These are phyloP conservation scores for Echites panduratus DNA, from an alignment of 257 asterid genomes.

Conservation along the genomic window DNA sequence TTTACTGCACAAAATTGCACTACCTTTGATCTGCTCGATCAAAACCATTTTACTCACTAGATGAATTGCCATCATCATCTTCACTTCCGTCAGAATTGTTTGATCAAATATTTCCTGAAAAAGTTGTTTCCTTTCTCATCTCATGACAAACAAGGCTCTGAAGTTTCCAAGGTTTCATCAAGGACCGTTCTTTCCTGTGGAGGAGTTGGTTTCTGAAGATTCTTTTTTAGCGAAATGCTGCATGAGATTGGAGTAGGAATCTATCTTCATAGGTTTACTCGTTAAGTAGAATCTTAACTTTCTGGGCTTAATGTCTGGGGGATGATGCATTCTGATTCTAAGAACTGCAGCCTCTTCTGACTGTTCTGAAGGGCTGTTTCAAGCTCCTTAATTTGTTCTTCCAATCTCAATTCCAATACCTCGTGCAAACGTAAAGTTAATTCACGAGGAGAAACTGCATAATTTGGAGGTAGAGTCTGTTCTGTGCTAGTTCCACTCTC, in stretches of 20 bases:
- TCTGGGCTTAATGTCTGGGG: slow-evolving; percentile 23
- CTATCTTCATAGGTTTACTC: slow-evolving; percentile 14
- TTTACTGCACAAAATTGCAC: too few relatives aligned
- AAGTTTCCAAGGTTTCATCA: neutral
- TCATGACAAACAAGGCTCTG: neutral
- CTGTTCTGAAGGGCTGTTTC: slow-evolving; percentile 39
- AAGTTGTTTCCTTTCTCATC: slow-evolving; percentile 10
- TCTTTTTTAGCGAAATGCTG: neutral
- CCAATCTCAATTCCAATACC: slow-evolving; percentile 51
- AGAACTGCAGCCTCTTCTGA: slow-evolving; percentile 20
- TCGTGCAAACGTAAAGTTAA: slow-evolving; percentile 56
- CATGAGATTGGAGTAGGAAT: slow-evolving; percentile 8
- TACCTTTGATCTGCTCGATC: slow-evolving; percentile 30
- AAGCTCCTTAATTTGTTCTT: slow-evolving; percentile 50
- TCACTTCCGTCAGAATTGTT: slow-evolving; percentile 28
- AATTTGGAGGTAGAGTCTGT: slow-evolving; percentile 37
- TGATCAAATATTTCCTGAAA: slow-evolving; percentile 16
- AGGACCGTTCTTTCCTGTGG: neutral
- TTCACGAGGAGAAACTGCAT: slow-evolving; percentile 57
- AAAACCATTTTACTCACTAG: slow-evolving; percentile 24
- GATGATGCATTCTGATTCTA: slow-evolving; percentile 21
- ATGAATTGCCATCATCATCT: slow-evolving; percentile 30
- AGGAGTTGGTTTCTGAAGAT: neutral
- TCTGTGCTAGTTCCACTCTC: slow-evolving; percentile 19
- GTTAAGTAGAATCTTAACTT: slow-evolving; percentile 25